Evolutionary conservation across 2,329 filamentous ascomycete species (phyloP).

Genomic region (Chaetomium strumarium): DNA sequence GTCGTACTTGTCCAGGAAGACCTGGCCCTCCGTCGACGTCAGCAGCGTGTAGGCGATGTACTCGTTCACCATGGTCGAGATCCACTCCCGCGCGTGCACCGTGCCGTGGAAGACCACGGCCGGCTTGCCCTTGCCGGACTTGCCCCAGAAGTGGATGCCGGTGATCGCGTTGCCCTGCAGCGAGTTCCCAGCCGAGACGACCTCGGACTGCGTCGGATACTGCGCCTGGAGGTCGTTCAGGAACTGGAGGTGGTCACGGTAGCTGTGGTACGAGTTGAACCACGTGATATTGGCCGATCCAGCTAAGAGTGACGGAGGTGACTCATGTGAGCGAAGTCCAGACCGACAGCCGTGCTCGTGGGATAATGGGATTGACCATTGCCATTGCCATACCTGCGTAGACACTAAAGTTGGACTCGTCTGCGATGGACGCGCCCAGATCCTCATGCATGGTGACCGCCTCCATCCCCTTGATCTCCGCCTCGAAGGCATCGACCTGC

Average conservation of each 20-base stretch:
- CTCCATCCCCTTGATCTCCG: slow-evolving; percentile 30
- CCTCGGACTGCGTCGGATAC: slow-evolving; percentile 42
- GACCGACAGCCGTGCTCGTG: no score
- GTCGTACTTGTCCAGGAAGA: slow-evolving; percentile 51
- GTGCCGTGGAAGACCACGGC: slow-evolving; percentile 48
- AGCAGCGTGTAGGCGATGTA: slow-evolving; percentile 46
- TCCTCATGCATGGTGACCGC: slow-evolving; percentile 35
- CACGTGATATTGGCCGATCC: slow-evolving; percentile 34
- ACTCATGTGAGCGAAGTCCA: no score
- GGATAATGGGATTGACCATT: no score
- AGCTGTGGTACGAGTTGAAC: slow-evolving; percentile 50
- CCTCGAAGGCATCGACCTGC: slow-evolving; percentile 31
- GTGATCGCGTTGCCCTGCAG: slow-evolving; percentile 48
- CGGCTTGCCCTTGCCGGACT: slow-evolving; percentile 39
- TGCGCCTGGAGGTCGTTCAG: slow-evolving; percentile 40
- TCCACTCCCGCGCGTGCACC: slow-evolving; percentile 51
- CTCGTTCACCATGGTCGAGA: slow-evolving; percentile 46
- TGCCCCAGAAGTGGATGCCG: slow-evolving; percentile 52
- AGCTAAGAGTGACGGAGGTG: no score
- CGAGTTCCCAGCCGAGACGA: slow-evolving; percentile 42
- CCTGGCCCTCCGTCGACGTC: slow-evolving; percentile 35
- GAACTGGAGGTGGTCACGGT: slow-evolving; percentile 46
- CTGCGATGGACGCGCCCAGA: slow-evolving; percentile 34
- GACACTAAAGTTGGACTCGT: slow-evolving; percentile 29
- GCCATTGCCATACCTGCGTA: slow-evolving; percentile 32